These are phyloP conservation scores for Prinsepia uniflora DNA, from an alignment of 306 rosid genomes.

Conservation along the genomic window DNA sequence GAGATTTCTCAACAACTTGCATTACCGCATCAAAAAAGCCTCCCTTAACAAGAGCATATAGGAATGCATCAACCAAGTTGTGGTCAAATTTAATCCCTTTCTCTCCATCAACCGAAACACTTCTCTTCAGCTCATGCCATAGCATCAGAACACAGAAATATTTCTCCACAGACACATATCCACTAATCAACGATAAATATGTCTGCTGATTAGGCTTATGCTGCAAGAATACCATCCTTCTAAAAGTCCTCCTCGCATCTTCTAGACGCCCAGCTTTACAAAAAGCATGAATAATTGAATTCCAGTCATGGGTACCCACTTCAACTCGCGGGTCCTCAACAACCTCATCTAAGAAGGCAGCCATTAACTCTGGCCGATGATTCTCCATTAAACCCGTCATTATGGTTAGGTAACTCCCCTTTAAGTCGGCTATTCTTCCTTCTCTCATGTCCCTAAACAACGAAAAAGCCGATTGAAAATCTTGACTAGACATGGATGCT, in stretches of 20 bases:
- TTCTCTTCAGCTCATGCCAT: conserved; percentile 88
- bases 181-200: conserved; percentile 73
- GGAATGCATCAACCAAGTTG: conserved; percentile 77
- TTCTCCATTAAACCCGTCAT: conserved; percentile 98
- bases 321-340: conserved; percentile 85
- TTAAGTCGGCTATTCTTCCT: conserved; percentile 65
- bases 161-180: conserved; percentile 71
- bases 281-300: conserved; percentile 88
- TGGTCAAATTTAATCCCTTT: conserved; percentile 65
- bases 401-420: conserved; percentile 79
- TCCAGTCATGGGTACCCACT: conserved; percentile 94
- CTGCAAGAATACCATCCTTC: conserved; percentile 87
- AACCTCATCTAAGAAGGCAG: conserved; percentile 90
- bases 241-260: conserved; percentile 88
- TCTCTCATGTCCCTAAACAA: conserved; percentile 90
- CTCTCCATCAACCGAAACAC: conserved; percentile 49
- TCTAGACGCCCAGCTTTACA: conserved; percentile 87
- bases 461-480: conserved; percentile 80
- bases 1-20: conserved; percentile 91
- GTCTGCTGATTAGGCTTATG: conserved; percentile 88
- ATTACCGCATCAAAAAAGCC: conserved; percentile 94
- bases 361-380: conserved; percentile 93
- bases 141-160: conserved; percentile 78
- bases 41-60: conserved; percentile 89
- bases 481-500: conserved; percentile 82